Evolutionary conservation across 352 stramenopile species (phyloP).

Genomic region (Pythium biforme): DNA sequence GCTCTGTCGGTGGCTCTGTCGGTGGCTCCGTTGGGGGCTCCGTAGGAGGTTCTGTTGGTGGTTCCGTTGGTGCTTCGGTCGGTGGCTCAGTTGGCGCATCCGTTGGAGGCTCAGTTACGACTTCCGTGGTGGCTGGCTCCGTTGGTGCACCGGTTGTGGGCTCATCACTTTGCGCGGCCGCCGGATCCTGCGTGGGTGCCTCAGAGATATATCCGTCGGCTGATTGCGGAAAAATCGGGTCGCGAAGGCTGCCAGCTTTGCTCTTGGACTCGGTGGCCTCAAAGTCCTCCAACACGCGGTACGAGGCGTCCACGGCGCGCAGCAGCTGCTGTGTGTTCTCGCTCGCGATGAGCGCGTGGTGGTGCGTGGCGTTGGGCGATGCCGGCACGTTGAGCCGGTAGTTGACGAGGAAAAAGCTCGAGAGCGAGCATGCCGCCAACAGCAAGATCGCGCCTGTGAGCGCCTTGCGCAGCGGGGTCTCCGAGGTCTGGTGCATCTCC

Average conservation of each 20-base stretch:
- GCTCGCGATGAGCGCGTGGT: constrained; percentile 4
- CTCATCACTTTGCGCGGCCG: not conserved
- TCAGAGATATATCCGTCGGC: not conserved
- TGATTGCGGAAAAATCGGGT: not conserved
- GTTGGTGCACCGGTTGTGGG: not conserved
- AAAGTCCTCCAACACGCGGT: constrained; percentile 9
- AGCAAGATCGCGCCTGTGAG: constrained; percentile 18
- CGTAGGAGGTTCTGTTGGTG: not conserved
- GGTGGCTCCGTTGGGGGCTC: not conserved
- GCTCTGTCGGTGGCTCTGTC: not conserved
- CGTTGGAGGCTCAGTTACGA: not conserved
- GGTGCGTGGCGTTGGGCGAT: constrained; percentile 15
- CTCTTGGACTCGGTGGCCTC: not conserved
- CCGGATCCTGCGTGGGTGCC: not conserved
- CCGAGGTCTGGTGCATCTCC: constrained; percentile 19
- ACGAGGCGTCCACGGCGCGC: constrained; percentile 1
- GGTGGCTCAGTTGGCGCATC: not conserved
- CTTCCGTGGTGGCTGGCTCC: not conserved
- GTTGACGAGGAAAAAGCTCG: constrained; percentile 28
- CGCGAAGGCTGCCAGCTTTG: not conserved
- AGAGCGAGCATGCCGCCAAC: constrained; percentile 23
- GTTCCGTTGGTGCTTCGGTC: not conserved
- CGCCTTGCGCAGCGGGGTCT: constrained; percentile 12
- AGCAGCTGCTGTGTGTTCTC: constrained; percentile 16
- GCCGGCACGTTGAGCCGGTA: constrained; percentile 12